A percentile compares a stretch with the other conserved stretches of the same genome.
Evolutionary conservation across 108 stramenopile species (phyloP).

Genomic region (Pseudonitzschia multiseries): DNA sequence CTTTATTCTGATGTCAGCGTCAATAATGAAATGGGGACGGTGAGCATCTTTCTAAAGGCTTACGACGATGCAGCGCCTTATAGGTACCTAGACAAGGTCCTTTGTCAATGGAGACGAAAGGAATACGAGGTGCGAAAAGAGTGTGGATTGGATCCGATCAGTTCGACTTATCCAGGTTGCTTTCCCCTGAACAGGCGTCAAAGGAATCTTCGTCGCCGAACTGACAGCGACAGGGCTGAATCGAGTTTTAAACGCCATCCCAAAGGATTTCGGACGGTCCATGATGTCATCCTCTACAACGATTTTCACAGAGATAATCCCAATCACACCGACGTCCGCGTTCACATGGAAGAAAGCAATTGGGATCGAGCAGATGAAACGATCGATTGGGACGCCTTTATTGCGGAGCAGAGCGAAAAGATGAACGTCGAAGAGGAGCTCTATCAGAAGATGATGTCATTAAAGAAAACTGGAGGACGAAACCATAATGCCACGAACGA

Average conservation of each 20-base stretch:
- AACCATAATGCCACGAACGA: conserved; percentile 1
- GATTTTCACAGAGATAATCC: conserved; percentile 16
- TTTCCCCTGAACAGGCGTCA: conserved; percentile 17
- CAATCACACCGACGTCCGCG: conserved; percentile 10
- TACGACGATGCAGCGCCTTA: conserved; percentile 33
- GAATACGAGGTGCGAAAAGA: conserved; percentile 42
- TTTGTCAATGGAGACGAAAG: conserved; percentile 49
- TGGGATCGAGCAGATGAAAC: conserved; percentile 21
- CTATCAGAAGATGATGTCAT: conserved; percentile 3
- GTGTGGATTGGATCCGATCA: conserved; percentile 37
- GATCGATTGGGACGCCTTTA: conserved; percentile 25
- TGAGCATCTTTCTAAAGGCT: conserved; percentile 42
- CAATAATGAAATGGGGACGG: conserved; percentile 37
- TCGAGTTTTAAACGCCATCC: conserved; percentile 12
- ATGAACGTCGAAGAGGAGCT: conserved; percentile 20
- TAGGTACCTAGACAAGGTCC: conserved; percentile 42
- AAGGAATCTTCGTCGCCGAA: conserved; percentile 8
- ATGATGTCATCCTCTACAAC: conserved; percentile 26
- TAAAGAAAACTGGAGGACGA: background rate
- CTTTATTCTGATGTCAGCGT: conserved; percentile 4
- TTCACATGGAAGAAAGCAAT: conserved; percentile 29
- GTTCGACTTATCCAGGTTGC: conserved; percentile 33
- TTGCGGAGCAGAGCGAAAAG: conserved; percentile 11
- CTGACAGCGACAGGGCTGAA: background rate
- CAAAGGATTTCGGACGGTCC: conserved; percentile 9